phyloP scores from a whole-genome alignment of 495 filamentous ascomycete genomes.

The Annulohypoxylon moriforme region DNA sequence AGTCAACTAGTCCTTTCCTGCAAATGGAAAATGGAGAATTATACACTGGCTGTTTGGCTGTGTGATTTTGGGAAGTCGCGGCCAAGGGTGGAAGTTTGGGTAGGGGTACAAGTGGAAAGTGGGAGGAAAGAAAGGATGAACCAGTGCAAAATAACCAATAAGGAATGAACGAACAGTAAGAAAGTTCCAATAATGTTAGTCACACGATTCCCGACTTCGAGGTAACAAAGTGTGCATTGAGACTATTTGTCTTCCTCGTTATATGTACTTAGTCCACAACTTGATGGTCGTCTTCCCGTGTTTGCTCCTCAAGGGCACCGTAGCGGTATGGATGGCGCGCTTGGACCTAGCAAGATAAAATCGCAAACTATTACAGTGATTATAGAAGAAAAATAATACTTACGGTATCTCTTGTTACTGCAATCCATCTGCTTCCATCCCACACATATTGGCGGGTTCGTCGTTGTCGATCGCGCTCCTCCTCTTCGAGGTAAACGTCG shows the following conservation, averaged over 20 bases:
- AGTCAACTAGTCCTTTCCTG: conserved; percentile 11
- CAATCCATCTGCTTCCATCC: conserved; percentile 50
- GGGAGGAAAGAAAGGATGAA: background rate
- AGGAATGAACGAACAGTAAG: background rate
- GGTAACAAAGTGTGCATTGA: background rate
- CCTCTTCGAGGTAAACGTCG: conserved; percentile 55
- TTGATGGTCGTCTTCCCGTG: background rate
- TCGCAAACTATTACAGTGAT: background rate
- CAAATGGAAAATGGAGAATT: background rate
- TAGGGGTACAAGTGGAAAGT: background rate
- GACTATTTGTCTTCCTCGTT: background rate
- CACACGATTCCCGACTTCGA: background rate
- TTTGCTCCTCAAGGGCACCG: background rate
- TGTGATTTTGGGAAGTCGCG: background rate
- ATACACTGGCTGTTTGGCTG: background rate
- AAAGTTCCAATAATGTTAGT: background rate
- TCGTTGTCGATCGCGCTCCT: conserved; percentile 30
- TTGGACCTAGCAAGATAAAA: background rate
- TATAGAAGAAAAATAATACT: conserved; percentile 12
- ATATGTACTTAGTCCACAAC: background rate
- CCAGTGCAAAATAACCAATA: background rate
- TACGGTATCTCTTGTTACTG: conserved; percentile 28
- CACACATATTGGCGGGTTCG: conserved; percentile 47
- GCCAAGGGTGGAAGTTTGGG: background rate
- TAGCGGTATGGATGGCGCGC: background rate